Conservation (phyloP, 2,329 filamentous ascomycete species). For the Alternaria panax region DNA sequence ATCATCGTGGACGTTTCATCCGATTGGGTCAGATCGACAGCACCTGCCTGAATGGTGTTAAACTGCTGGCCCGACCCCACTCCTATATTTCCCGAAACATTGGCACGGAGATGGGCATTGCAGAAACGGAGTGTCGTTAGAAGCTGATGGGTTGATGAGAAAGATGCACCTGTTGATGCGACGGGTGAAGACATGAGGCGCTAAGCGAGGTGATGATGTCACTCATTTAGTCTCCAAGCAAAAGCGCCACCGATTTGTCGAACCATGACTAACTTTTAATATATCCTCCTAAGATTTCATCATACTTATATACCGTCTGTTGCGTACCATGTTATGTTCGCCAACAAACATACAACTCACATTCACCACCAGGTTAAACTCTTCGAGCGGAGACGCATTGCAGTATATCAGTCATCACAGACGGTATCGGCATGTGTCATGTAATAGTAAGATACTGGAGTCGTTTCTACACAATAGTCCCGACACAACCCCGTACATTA, state of each 20-base stretch:
- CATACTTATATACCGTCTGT: too few species aligned
- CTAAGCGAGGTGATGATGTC: constrained; percentile 2
- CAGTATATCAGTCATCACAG: too few species aligned
- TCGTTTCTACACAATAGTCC: too few species aligned
- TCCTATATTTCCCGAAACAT: background rate
- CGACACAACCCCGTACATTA: too few species aligned
- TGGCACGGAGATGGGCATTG: background rate
- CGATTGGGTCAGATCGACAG: constrained; percentile 9
- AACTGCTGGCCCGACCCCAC: background rate
- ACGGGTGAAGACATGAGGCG: background rate
- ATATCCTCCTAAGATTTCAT: too few species aligned
- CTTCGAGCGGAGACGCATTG: too few species aligned
- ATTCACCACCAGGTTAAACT: too few species aligned
- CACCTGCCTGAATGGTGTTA: constrained; percentile 14
- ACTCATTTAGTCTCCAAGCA: background rate
- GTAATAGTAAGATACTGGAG: too few species aligned
- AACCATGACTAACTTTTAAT: too few species aligned
- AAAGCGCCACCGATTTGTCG: background rate
- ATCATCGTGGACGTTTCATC: constrained; percentile 7
- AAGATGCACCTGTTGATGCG: background rate
- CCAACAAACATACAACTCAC: too few species aligned
- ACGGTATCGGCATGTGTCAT: too few species aligned
- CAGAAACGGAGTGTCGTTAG: background rate
- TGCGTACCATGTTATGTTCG: too few species aligned
- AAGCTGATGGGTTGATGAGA: background rate